Conservation (phyloP, 768 basidiomycete genomes). For the Boletellus emodensis region DNA sequence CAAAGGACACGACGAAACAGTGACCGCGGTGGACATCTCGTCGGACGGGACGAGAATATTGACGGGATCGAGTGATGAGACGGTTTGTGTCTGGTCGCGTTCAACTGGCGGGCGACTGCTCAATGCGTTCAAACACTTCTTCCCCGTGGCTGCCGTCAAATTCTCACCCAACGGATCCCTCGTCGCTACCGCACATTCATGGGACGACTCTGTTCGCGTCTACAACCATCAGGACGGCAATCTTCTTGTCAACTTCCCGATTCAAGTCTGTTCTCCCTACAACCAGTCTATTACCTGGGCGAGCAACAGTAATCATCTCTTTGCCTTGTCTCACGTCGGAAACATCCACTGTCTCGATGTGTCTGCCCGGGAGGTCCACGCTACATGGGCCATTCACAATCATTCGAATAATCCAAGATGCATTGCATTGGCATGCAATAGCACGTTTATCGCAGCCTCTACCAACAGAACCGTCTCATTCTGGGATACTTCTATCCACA, state of each 20-base stretch:
- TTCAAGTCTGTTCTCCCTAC: not conserved
- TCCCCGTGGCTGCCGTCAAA: not conserved
- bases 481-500: not conserved
- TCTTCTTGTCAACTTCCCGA: not conserved
- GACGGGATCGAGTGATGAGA: not conserved
- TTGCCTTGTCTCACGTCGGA: not conserved
- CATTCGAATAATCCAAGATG: not conserved
- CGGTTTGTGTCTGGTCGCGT: not conserved
- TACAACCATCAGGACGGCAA: not conserved
- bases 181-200: not conserved
- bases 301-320: not conserved
- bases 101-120: conserved; percentile 5
- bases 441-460: not conserved
- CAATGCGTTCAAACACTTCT: not conserved
- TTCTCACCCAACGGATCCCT: conserved; percentile 10
- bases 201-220: not conserved
- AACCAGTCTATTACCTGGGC: not conserved
- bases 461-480: not conserved
- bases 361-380: not conserved
- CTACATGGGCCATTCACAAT: not conserved
- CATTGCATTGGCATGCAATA: conserved; percentile 1
- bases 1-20: not conserved
- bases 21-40: conserved; percentile 8
- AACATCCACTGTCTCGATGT: not conserved
- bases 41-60: conserved; percentile 8